A percentile compares a stretch with the other conserved stretches of the same genome.
These are phyloP conservation scores for Scytalidium sp. DNA, from an alignment of 2,329 filamentous ascomycete species.

Conservation along the genomic window DNA sequence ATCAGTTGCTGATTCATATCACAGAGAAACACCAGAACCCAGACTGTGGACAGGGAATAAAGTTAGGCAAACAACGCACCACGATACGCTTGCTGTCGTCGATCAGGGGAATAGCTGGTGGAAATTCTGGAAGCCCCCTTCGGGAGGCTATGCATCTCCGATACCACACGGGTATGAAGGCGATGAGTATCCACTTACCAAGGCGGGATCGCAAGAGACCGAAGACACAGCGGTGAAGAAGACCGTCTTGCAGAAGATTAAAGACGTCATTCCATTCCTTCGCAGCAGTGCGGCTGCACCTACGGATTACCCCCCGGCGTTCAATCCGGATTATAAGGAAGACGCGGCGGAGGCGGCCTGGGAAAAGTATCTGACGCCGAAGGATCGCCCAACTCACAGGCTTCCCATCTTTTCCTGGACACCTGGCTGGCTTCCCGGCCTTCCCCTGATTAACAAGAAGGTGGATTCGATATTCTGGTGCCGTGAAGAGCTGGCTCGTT, in stretches of 20 bases:
- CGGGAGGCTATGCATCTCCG: slow-evolving; percentile 59
- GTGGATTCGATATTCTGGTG: slow-evolving; percentile 95
- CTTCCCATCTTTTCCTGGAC: slow-evolving; percentile 60
- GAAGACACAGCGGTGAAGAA: slow-evolving; percentile 37
- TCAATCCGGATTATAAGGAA: slow-evolving; percentile 58
- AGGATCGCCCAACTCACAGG: slow-evolving; percentile 81
- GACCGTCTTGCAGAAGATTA: slow-evolving; percentile 49
- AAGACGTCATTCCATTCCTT: slow-evolving; percentile 45
- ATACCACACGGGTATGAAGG: slow-evolving; percentile 54
- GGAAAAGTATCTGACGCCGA: slow-evolving; percentile 78
- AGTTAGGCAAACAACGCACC: slow-evolving; percentile 11
- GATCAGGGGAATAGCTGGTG: slow-evolving; percentile 42
- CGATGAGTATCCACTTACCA: slow-evolving; percentile 37
- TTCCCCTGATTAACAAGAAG: slow-evolving; percentile 83
- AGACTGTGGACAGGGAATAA: slow-evolving; percentile 21
- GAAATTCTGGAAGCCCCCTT: slow-evolving; percentile 63
- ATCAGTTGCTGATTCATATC: background rate
- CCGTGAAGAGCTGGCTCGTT: slow-evolving; percentile 76
- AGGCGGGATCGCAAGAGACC: slow-evolving; percentile 13
- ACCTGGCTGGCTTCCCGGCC: slow-evolving; percentile 67
- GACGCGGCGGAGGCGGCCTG: slow-evolving; percentile 68
- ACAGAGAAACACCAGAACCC: background rate
- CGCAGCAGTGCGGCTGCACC: slow-evolving; percentile 20
- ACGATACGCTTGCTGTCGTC: slow-evolving; percentile 17
- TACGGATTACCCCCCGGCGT: slow-evolving; percentile 57